Conservation (phyloP, 2,329 filamentous ascomycete genomes). For the Aspergillus pseudoviridinutans region DNA sequence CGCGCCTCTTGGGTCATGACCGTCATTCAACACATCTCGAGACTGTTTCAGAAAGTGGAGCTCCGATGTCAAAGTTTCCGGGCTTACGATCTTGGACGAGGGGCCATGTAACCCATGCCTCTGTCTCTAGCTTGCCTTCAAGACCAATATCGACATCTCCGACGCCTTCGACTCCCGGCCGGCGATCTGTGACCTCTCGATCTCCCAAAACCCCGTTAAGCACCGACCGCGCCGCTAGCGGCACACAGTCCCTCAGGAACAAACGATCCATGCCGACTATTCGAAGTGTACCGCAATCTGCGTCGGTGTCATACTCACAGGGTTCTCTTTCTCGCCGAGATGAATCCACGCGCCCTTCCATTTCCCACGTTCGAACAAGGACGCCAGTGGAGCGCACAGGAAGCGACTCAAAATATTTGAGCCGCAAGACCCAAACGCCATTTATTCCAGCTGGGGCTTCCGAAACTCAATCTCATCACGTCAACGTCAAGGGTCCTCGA, state of each 20-base stretch:
- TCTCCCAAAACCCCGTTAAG: constrained; percentile 32
- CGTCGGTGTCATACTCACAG: constrained; percentile 29
- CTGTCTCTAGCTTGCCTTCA: constrained; percentile 60
- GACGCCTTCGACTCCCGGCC: constrained; percentile 57
- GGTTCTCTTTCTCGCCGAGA: constrained; percentile 39
- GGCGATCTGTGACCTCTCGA: constrained; percentile 53
- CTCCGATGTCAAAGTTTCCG: constrained; percentile 59
- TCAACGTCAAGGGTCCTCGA: constrained; percentile 66
- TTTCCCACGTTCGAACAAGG: constrained; percentile 53
- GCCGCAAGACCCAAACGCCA: constrained; percentile 61
- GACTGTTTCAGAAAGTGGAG: constrained; percentile 86
- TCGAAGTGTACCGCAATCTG: constrained; percentile 40
- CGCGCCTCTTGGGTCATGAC: constrained; percentile 69
- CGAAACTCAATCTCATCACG: constrained; percentile 72
- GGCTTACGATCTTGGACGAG: constrained; percentile 65
- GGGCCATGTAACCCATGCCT: constrained; percentile 64
- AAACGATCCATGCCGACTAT: constrained; percentile 61
- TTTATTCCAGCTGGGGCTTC: constrained; percentile 77
- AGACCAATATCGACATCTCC: constrained; percentile 56
- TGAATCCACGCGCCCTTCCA: constrained; percentile 24
- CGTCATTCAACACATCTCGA: constrained; percentile 71
- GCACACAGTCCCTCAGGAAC: constrained; percentile 52
- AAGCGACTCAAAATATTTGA: constrained; percentile 37
- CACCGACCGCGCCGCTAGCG: constrained; percentile 50
- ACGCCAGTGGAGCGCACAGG: constrained; percentile 63